Evolutionary conservation across 495 filamentous ascomycete genomes (phyloP).

Genomic region (Xylaria intraflava): DNA sequence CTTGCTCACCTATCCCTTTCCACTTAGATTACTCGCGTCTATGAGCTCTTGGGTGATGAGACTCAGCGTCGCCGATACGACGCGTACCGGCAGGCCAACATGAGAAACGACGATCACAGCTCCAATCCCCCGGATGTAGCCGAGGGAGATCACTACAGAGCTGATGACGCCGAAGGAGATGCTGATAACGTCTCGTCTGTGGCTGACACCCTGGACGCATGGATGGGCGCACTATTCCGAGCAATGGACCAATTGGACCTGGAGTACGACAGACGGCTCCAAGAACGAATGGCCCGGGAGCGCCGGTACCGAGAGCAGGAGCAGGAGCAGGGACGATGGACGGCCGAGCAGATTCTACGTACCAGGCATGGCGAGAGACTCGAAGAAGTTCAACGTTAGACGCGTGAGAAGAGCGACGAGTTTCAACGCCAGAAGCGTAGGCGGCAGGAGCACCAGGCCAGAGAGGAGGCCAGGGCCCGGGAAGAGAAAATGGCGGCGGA

Average conservation of each 20-base stretch:
- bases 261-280: neutral
- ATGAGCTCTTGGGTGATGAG: neutral
- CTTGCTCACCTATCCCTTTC: neutral
- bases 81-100: neutral
- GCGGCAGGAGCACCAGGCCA: too few species aligned
- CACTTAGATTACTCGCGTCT: neutral
- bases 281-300: neutral
- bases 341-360: too few species aligned
- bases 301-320: too few species aligned
- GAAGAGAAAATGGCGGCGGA: neutral
- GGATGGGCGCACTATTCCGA: too few species aligned
- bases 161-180: neutral
- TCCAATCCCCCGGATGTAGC: neutral
- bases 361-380: too few species aligned
- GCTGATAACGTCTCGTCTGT: too few species aligned
- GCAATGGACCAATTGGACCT: neutral
- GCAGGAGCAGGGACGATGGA: too few species aligned
- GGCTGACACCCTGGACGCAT: too few species aligned
- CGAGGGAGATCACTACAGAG: neutral
- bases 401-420: too few species aligned
- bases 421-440: too few species aligned
- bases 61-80: neutral
- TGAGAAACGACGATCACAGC: neutral
- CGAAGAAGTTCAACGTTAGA: too few species aligned
- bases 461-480: neutral